Evolutionary conservation across 768 basidiomycete species (phyloP).

Genomic region (Baorangia bicolor): DNA sequence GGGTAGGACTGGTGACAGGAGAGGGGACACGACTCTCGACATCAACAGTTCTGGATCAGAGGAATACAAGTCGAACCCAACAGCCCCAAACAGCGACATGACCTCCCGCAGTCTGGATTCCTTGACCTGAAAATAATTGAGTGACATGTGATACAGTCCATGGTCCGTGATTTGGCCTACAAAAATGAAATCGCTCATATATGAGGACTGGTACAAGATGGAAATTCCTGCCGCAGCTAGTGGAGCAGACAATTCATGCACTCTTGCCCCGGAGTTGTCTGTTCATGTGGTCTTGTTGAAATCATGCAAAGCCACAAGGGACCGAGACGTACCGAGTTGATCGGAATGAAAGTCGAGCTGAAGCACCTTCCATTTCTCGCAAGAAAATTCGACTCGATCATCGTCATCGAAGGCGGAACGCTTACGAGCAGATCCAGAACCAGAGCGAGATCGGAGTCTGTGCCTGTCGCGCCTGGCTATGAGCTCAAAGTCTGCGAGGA

Average conservation of each 20-base stretch:
- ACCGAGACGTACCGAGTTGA: slow-evolving; percentile 50
- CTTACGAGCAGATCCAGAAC: slow-evolving; percentile 34
- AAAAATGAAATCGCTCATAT: slow-evolving; percentile 81
- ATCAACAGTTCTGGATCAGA: slow-evolving; percentile 41
- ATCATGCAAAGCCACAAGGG: not conserved
- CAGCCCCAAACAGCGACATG: slow-evolving; percentile 53
- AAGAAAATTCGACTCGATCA: slow-evolving; percentile 61
- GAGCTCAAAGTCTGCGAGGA: slow-evolving; percentile 57
- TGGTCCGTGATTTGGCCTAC: slow-evolving; percentile 41
- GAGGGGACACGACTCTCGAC: slow-evolving; percentile 29
- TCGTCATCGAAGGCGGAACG: slow-evolving; percentile 34
- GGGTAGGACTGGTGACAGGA: slow-evolving; percentile 33
- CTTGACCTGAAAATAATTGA: slow-evolving; percentile 51
- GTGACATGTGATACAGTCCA: not conserved
- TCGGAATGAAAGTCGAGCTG: slow-evolving; percentile 82
- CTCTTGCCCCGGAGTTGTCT: slow-evolving; percentile 72
- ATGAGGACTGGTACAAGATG: slow-evolving; percentile 80
- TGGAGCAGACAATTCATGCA: slow-evolving; percentile 74
- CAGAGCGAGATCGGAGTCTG: slow-evolving; percentile 41
- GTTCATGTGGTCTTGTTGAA: slow-evolving; percentile 6
- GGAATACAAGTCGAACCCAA: slow-evolving; percentile 67
- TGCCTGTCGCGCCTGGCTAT: slow-evolving; percentile 59
- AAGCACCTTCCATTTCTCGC: slow-evolving; percentile 74
- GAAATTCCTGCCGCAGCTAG: slow-evolving; percentile 76
- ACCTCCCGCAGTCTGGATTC: slow-evolving; percentile 62